phyloP scores from a whole-genome alignment of 371 early-diverging fungal species.

The Batkoa obscura region DNA sequence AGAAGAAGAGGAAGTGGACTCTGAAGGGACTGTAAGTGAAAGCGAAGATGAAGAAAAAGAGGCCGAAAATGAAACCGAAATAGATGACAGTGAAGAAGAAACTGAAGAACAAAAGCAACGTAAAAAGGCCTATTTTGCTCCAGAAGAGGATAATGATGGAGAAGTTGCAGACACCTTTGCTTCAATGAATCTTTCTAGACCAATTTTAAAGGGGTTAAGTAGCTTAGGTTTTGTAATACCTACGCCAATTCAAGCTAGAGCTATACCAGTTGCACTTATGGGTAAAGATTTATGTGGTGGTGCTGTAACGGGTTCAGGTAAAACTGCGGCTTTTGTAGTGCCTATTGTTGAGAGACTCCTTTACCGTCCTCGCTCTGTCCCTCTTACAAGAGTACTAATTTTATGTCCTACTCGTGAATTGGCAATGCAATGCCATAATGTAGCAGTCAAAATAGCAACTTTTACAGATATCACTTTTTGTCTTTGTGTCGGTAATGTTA shows the following conservation, averaged over 20 bases:
- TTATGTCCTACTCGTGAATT: constrained; percentile 99
- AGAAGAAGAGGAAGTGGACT: constrained; percentile 17
- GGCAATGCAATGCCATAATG: constrained; percentile 90
- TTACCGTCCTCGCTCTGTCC: constrained; percentile 57
- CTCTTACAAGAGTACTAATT: constrained; percentile 82
- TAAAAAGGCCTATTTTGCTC: constrained; percentile 55
- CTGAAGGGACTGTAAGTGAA: constrained; percentile 13
- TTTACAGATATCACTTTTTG: constrained; percentile 76
- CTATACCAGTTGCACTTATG: constrained; percentile 91
- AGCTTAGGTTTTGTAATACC: constrained; percentile 82
- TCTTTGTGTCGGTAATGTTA: constrained; percentile 52
- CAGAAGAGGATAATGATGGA: constrained; percentile 26
- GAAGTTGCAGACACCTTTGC: constrained; percentile 52
- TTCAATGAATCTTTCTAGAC: constrained; percentile 81
- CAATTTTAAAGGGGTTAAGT: constrained; percentile 82
- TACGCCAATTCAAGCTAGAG: constrained; percentile 89
- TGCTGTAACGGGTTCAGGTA: constrained; percentile 99
- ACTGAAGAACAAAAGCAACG: constrained; percentile 22
- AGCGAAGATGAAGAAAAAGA: constrained; percentile 14
- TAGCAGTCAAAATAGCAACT: constrained; percentile 63
- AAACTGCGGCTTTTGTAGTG: constrained; percentile 95
- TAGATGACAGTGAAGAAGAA: constrained; percentile 21
- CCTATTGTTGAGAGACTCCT: constrained; percentile 92
- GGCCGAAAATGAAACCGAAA: constrained; percentile 22
- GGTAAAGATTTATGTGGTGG: constrained; percentile 99